Conservation (phyloP, 2,329 filamentous ascomycete genomes). For the Neoarthrinium moseri region DNA sequence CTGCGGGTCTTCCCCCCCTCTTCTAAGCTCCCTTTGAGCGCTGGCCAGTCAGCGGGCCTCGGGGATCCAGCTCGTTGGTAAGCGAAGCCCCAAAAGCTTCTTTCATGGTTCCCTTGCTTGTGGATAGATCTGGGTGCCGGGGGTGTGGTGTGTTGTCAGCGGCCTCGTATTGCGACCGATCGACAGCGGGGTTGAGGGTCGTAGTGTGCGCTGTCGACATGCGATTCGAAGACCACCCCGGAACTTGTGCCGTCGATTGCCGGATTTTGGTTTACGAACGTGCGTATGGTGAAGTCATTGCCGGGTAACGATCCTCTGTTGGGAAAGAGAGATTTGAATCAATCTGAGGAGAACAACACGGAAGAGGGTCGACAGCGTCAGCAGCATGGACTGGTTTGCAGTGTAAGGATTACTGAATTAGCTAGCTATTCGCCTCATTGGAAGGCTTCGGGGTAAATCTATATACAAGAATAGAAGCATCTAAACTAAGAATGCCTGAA, state of each 20-base stretch:
- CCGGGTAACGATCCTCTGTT: neutral
- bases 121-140: neutral
- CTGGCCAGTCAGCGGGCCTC: no score
- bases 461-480: constrained; percentile 16
- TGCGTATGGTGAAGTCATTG: neutral
- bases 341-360: no score
- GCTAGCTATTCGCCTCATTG: neutral
- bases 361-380: no score
- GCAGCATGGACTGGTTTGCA: no score
- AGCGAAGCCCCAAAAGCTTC: constrained; percentile 7
- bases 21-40: no score
- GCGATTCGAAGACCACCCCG: neutral
- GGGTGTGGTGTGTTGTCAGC: neutral
- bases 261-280: neutral
- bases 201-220: neutral
- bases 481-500: constrained; percentile 9
- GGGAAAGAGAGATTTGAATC: neutral
- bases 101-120: no score
- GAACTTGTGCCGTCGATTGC: no score
- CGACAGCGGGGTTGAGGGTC: neutral
- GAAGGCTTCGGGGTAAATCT: constrained; percentile 8
- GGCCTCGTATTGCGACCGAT: neutral
- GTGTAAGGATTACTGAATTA: no score
- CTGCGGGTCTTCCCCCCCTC: no score
- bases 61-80: no score